Evolutionary conservation across 1,284 basidiomycete species (phyloP).

Genomic region (Apiotrichum gracile): DNA sequence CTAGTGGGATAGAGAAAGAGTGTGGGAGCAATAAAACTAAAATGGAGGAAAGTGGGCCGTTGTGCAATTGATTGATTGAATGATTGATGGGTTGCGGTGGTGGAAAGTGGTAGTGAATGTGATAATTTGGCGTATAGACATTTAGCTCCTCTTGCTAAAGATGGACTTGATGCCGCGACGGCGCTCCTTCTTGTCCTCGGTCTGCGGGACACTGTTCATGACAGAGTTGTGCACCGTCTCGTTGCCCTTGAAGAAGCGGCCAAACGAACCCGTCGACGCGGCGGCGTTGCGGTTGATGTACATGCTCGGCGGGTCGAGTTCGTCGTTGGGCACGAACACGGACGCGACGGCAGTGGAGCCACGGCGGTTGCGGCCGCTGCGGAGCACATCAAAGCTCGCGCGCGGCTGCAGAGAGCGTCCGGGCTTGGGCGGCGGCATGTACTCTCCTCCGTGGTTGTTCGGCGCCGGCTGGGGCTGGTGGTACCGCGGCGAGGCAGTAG

Average conservation of each 20-base stretch:
- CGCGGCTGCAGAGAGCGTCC: constrained; percentile 16
- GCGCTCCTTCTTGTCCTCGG: constrained; percentile 16
- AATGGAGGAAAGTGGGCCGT: neutral
- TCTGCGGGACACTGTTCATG: constrained; percentile 2
- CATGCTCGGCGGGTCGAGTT: constrained; percentile 19
- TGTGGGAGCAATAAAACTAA: neutral
- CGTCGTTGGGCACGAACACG: constrained; percentile 5
- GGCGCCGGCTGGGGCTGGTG: constrained; percentile 5
- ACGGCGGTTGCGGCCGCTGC: constrained; percentile 6
- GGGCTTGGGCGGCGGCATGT: neutral
- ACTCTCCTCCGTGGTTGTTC: neutral
- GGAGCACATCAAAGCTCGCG: constrained; percentile 15
- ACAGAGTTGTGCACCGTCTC: constrained; percentile 1
- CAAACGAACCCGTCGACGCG: constrained; percentile 23
- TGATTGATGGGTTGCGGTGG: neutral
- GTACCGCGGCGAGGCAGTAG: constrained; percentile 15
- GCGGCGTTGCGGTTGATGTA: constrained; percentile 23
- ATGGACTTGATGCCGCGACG: constrained; percentile 18
- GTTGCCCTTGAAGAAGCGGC: constrained; percentile 11
- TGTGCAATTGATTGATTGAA: neutral
- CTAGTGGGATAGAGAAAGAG: neutral
- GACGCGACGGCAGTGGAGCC: constrained; percentile 10
- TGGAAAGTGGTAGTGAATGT: neutral
- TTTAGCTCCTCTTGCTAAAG: constrained; percentile 8
- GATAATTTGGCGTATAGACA: neutral